Evolutionary conservation across 495 filamentous ascomycete genomes (phyloP).

Genomic region (Penicillium lagena): DNA sequence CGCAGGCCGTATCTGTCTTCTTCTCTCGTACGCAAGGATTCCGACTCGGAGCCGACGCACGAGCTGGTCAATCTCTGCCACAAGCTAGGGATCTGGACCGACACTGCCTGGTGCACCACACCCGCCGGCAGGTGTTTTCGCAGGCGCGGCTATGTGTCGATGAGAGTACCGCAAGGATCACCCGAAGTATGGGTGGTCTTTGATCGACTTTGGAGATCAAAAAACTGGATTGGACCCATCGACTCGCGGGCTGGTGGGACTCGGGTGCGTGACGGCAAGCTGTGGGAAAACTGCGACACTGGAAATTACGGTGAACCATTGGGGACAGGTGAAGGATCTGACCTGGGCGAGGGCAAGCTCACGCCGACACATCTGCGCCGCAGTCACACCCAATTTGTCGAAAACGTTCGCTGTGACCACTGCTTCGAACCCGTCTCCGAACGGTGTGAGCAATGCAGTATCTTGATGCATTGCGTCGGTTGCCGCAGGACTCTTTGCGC

Average conservation of each 20-base stretch:
- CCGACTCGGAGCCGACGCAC: constrained; percentile 56
- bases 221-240: constrained; percentile 50
- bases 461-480: constrained; percentile 58
- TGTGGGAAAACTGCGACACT: constrained; percentile 54
- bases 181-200: constrained; percentile 60
- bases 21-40: constrained; percentile 50
- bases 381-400: constrained; percentile 48
- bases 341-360: constrained; percentile 48
- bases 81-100: constrained; percentile 55
- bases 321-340: constrained; percentile 36
- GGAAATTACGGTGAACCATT: constrained; percentile 51
- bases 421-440: constrained; percentile 48
- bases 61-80: constrained; percentile 58
- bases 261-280: constrained; percentile 35
- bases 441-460: constrained; percentile 56
- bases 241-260: constrained; percentile 11
- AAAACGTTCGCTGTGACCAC: constrained; percentile 47
- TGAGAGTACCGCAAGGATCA: constrained; percentile 44
- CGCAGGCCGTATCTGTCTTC: constrained; percentile 52
- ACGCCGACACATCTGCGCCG: constrained; percentile 47
- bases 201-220: constrained; percentile 54
- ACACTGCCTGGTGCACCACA: constrained; percentile 59
- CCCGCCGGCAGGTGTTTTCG: constrained; percentile 52
- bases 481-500: constrained; percentile 57
- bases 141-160: constrained; percentile 50